A percentile compares a stretch with the other conserved stretches of the same genome.
phyloP scores from a whole-genome alignment of 805 yeast species.

The Kregervanrija pseudodelftensis region DNA sequence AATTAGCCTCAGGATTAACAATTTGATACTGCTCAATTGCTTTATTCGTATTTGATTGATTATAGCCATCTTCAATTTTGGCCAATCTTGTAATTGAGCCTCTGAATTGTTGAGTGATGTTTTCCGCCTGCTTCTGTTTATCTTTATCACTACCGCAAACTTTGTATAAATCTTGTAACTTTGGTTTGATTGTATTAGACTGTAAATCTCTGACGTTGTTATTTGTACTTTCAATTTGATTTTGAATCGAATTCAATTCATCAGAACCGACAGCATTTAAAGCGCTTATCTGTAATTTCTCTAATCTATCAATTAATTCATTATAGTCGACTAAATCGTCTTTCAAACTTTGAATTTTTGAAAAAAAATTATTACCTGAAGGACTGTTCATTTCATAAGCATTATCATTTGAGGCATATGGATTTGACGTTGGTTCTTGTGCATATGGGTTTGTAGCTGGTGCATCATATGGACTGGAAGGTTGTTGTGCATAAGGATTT shows the following conservation, averaged over 20 bases:
- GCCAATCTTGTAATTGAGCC: slow-evolving; percentile 81
- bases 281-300: slow-evolving; percentile 61
- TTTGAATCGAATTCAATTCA: slow-evolving; percentile 59
- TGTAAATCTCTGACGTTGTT: slow-evolving; percentile 78
- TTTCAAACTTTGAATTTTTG: slow-evolving; percentile 61
- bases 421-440: slow-evolving; percentile 5
- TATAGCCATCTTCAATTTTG: slow-evolving; percentile 77
- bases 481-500: slow-evolving; percentile 6
- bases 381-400: slow-evolving; percentile 15
- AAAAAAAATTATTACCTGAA: slow-evolving; percentile 41
- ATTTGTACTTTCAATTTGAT: slow-evolving; percentile 69
- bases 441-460: slow-evolving; percentile 17
- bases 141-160: slow-evolving; percentile 66
- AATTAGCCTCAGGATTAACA: slow-evolving; percentile 79
- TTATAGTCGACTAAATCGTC: slow-evolving; percentile 64
- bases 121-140: slow-evolving; percentile 86
- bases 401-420: background rate
- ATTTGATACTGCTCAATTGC: slow-evolving; percentile 91
- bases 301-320: slow-evolving; percentile 60
- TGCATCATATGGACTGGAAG: slow-evolving; percentile 21
- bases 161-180: slow-evolving; percentile 72
- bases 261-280: slow-evolving; percentile 68
- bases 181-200: slow-evolving; percentile 54
- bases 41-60: slow-evolving; percentile 75
- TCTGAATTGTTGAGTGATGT: slow-evolving; percentile 77